phyloP scores from a whole-genome alignment of 768 basidiomycete genomes.

The Hygrocybe punicea region DNA sequence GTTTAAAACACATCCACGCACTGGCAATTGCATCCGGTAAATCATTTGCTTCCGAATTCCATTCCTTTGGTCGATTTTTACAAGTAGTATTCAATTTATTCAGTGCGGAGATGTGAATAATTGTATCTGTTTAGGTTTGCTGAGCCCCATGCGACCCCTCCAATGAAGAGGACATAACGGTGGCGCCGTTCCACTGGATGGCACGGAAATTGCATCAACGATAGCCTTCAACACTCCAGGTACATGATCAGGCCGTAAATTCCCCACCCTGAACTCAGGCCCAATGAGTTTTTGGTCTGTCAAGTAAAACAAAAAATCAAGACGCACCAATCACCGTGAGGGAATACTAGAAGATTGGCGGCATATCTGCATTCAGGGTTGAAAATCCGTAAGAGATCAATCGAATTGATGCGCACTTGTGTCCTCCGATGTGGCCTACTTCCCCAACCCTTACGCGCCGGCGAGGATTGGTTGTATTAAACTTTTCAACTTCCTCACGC shows the following conservation, averaged over 20 bases:
- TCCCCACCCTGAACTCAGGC: conserved; percentile 60
- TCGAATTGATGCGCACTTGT: conserved; percentile 53
- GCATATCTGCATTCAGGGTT: conserved; percentile 49
- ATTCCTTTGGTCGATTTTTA: not conserved
- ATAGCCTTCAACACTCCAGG: conserved; percentile 50
- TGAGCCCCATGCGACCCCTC: conserved; percentile 55
- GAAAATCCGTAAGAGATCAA: not conserved
- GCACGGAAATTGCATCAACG: conserved; percentile 16
- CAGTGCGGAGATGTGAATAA: conserved; percentile 11
- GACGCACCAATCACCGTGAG: conserved; percentile 68
- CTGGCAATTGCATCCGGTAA: too few relatives aligned
- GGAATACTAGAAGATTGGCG: conserved; percentile 65
- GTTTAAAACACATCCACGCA: too few relatives aligned
- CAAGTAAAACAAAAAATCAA: not conserved
- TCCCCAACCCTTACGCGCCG: conserved; percentile 51
- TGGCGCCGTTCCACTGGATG: conserved; percentile 26
- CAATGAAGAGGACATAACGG: conserved; percentile 47
- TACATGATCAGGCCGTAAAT: conserved; percentile 55
- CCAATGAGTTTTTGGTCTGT: not conserved
- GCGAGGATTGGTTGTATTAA: conserved; percentile 28
- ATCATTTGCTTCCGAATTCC: not conserved
- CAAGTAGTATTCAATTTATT: too few relatives aligned
- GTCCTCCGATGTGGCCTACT: conserved; percentile 79
- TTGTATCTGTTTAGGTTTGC: conserved; percentile 45
- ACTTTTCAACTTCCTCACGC: conserved; percentile 46